These are phyloP conservation scores for Pharnaceum exiguum DNA, from an alignment of 148 eudicot genomes.

Conservation along the genomic window DNA sequence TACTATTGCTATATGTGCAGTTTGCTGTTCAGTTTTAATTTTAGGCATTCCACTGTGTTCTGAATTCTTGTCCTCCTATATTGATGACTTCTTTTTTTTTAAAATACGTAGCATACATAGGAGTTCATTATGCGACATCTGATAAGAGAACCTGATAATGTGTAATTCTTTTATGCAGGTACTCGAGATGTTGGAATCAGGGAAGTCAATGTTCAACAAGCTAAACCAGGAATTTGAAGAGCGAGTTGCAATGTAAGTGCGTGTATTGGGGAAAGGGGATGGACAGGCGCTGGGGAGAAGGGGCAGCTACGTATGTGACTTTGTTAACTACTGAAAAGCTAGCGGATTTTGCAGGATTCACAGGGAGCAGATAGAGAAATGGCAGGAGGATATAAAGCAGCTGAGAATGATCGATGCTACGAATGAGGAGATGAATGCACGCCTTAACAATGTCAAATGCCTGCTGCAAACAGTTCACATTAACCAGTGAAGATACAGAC, in stretches of 20 bases:
- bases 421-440: conserved; percentile 56
- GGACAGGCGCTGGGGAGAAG: not conserved
- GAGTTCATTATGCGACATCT: no score
- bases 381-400: conserved; percentile 84
- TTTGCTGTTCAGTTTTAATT: not conserved
- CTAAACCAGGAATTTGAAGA: conserved; percentile 74
- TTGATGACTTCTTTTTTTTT: not conserved
- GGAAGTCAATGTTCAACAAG: conserved; percentile 63
- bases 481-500: conserved; percentile 36
- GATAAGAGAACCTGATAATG: no score
- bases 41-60: not conserved
- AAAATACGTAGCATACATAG: no score
- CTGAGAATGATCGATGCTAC: conserved; percentile 70
- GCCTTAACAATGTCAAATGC: conserved; percentile 64
- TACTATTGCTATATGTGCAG: not conserved
- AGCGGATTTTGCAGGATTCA: conserved; percentile 54
- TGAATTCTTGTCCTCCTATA: not conserved
- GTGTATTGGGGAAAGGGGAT: not conserved
- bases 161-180: conserved; percentile 38
- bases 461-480: conserved; percentile 56
- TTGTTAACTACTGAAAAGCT: conserved; percentile 7
- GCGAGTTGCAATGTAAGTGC: conserved; percentile 65
- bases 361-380: conserved; percentile 86
- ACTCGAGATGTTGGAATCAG: conserved; percentile 80
- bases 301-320: not conserved